Evolutionary conservation across 192 early-diverging fungal species (phyloP).

Genomic region (Powellomyces hirtus): DNA sequence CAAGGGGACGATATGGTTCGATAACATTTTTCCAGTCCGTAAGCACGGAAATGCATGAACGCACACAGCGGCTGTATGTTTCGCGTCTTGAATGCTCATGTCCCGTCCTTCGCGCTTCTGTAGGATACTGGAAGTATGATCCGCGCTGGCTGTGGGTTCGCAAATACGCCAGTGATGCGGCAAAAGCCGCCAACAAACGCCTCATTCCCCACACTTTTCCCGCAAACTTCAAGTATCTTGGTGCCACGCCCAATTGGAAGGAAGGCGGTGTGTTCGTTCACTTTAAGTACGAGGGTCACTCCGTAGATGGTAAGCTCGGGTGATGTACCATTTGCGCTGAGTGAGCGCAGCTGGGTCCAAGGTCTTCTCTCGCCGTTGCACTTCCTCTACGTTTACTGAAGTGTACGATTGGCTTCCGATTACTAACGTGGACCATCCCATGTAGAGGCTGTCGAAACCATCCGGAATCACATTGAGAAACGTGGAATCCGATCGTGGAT

Average conservation of each 20-base stretch:
- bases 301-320: constrained; percentile 18
- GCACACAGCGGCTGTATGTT: background rate
- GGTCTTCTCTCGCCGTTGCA: no score
- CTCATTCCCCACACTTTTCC: constrained; percentile 34
- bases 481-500: constrained; percentile 61
- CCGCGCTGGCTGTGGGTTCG: constrained; percentile 32
- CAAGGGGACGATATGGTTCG: constrained; percentile 51
- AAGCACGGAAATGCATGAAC: background rate
- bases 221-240: constrained; percentile 34
- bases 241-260: constrained; percentile 39
- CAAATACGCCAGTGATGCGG: constrained; percentile 30
- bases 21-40: constrained; percentile 49
- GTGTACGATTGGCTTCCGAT: no score
- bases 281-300: constrained; percentile 42
- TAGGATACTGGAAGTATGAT: constrained; percentile 35
- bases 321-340: no score
- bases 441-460: constrained; percentile 39
- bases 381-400: no score
- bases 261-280: constrained; percentile 48
- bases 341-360: no score
- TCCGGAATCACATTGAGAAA: constrained; percentile 55
- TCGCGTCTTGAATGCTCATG: background rate
- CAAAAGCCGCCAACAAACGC: constrained; percentile 29
- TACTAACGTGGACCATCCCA: no score
- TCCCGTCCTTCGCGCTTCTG: background rate